Percentiles rank a stretch among this genome's conserved stretches.
Conservation (phyloP, 805 yeast species). For the Candida montana region DNA sequence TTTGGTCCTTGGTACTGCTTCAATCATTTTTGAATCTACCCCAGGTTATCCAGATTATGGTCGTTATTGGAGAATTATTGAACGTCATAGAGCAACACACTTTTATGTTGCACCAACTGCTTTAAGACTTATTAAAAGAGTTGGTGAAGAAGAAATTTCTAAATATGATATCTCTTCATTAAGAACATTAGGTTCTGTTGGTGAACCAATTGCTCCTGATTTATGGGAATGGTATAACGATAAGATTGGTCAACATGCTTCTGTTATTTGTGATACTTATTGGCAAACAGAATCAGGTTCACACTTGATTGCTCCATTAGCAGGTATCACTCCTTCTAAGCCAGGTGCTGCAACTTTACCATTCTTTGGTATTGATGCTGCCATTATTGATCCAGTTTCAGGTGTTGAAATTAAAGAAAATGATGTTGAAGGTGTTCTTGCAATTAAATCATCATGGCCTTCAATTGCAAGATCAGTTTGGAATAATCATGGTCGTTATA, state of each 20-base stretch:
- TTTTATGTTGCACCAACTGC: constrained; percentile 99
- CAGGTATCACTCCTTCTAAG: constrained; percentile 91
- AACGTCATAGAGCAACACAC: constrained; percentile 85
- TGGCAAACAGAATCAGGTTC: constrained; percentile 99
- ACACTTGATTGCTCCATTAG: constrained; percentile 88
- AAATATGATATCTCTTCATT: constrained; percentile 80
- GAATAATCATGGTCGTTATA: constrained; percentile 78
- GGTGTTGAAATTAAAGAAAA: constrained; percentile 82
- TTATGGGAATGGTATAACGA: constrained; percentile 98
- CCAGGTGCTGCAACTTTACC: constrained; percentile 98
- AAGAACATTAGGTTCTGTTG: constrained; percentile 93
- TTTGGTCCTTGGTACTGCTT: constrained; percentile 77
- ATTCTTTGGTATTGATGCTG: constrained; percentile 90
- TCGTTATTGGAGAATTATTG: constrained; percentile 95
- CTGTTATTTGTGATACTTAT: constrained; percentile 92
- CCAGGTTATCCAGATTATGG: constrained; percentile 96
- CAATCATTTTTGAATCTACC: constrained; percentile 93
- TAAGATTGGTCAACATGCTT: constrained; percentile 81
- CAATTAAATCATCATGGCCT: constrained; percentile 90
- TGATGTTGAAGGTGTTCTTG: constrained; percentile 95
- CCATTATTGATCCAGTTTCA: constrained; percentile 86
- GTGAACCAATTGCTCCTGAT: constrained; percentile 98
- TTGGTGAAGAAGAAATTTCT: constrained; percentile 79
- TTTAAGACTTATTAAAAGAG: constrained; percentile 80
- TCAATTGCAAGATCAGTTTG: constrained; percentile 97